Percentiles rank a stretch among this genome's conserved stretches.
These are phyloP conservation scores for Nymphaea colorata DNA, from an alignment of 164 flowering plant genomes.

Conservation along the genomic window DNA sequence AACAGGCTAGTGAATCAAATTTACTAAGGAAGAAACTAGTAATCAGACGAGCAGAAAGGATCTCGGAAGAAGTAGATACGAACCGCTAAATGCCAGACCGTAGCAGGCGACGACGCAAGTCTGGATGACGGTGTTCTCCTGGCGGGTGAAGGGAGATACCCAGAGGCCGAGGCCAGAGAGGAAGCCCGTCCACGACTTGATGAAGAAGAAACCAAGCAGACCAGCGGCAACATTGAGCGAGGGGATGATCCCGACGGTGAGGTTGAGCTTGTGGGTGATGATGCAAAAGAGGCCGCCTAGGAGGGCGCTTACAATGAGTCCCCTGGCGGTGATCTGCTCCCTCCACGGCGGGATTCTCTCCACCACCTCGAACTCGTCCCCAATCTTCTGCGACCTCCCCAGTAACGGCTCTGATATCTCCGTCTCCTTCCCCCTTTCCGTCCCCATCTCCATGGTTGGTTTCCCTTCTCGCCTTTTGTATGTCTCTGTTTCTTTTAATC, in stretches of 20 bases:
- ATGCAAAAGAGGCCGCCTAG: constrained; percentile 69
- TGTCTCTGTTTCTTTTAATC: too few relatives aligned
- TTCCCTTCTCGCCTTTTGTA: too few relatives aligned
- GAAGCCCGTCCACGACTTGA: constrained; percentile 67
- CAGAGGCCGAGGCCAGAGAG: constrained; percentile 42
- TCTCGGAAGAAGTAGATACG: too few relatives aligned
- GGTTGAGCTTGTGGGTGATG: constrained; percentile 85
- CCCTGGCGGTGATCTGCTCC: constrained; percentile 79
- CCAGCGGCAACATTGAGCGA: constrained; percentile 86
- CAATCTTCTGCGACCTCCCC: not conserved
- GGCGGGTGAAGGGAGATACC: constrained; percentile 51
- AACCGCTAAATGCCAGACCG: constrained; percentile 83
- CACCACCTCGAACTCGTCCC: constrained; percentile 1
- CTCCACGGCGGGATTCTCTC: constrained; percentile 61
- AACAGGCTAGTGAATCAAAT: too few relatives aligned
- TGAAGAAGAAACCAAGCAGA: constrained; percentile 73
- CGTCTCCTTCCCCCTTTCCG: not conserved
- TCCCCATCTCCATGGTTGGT: too few relatives aligned
- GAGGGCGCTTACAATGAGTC: constrained; percentile 52
- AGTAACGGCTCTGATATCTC: constrained; percentile 53
- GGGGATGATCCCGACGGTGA: constrained; percentile 82
- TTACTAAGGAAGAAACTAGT: too few relatives aligned
- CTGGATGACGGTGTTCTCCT: constrained; percentile 91
- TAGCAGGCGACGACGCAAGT: constrained; percentile 94
- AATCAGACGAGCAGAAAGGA: too few relatives aligned